Base-by-base conservation (phyloP, 1,284 basidiomycete genomes). In the Cutaneotrichosporon cutaneum region DNA sequence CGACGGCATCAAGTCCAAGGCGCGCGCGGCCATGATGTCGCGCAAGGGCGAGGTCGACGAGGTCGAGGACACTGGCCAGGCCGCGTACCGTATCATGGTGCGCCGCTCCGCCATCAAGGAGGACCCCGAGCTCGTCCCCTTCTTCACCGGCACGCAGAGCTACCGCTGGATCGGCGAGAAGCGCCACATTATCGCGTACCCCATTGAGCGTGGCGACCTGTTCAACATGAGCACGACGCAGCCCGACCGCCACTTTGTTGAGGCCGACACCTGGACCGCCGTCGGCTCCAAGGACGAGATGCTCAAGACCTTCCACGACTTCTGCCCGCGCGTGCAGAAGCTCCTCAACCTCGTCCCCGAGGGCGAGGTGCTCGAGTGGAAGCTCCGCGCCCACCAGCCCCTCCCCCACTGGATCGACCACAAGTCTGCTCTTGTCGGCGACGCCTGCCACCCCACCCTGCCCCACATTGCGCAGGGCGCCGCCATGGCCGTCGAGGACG, bases 201-300 rank as follows among this genome's bases (percentile, higher is more conserved):
- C 78, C 3, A 79, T 80, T 50, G 68, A 68, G 22, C 64, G 63
- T 18, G 69, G 73, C 57, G 66, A 69, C 30, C 64, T 77, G 22
- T 78, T 76, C 70, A 80, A 80, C 68, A 75, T 80, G 66, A 71
- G 69, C 18, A 78, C 77, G 24, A 73, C 77, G 0, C 78, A 80
- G 61, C 77, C 77, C 8, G 77, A 79, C 64, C 72, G 70, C 21
- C 61, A 72, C 58, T 76, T 80, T 44, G 74, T 76, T 13, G 58
- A 71, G 66, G 65, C 67, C 14, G 72, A 72, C 58, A 68, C 72
- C 13, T 80, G 78, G 77, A 80, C 78, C 5, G 72, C 76, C 8
- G 63, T 63, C 11, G 78, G 77, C 9, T 68, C 67, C 56, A 77
- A 76, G 59, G 45, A 56, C 9, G 74, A 75, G 54, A 77, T 80